phyloP scores from a whole-genome alignment of 331 rosid species.

The Quercus phellos region DNA sequence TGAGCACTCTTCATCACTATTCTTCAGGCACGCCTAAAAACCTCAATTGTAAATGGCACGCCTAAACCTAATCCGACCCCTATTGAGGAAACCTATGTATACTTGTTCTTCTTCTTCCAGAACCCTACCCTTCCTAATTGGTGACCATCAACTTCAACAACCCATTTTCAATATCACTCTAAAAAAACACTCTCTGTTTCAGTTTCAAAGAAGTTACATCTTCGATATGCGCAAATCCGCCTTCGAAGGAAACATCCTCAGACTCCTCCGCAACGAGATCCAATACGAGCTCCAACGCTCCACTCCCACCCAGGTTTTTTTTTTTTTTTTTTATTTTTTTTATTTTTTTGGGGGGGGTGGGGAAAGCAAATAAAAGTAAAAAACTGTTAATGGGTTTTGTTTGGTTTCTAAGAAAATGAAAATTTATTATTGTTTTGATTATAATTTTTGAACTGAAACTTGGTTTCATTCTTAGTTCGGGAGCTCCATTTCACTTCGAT shows the following conservation, averaged over 20 bases:
- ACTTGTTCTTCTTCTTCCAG: constrained; percentile 3
- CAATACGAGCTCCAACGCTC: constrained; percentile 57
- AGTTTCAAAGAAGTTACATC: constrained; percentile 43
- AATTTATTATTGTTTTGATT: too few species aligned
- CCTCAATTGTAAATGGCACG: constrained; percentile 32
- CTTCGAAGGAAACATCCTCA: constrained; percentile 60
- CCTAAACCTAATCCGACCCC: constrained; percentile 28
- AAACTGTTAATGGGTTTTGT: too few species aligned
- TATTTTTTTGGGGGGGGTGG: too few species aligned
- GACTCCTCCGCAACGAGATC: constrained; percentile 70
- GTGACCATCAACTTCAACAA: constrained; percentile 24
- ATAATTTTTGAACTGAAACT: not conserved
- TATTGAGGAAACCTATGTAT: constrained; percentile 32
- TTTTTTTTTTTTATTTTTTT: not conserved
- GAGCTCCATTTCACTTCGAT: too few species aligned
- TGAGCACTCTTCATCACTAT: too few species aligned
- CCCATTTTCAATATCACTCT: constrained; percentile 3
- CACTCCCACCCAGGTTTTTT: constrained; percentile 42
- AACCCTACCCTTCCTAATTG: constrained; percentile 15
- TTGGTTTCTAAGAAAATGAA: not conserved
- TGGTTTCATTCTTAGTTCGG: not conserved
- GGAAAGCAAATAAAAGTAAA: too few species aligned
- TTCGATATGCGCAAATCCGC: constrained; percentile 69
- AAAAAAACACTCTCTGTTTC: constrained; percentile 11
- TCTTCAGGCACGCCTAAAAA: too few species aligned